Percentiles rank a stretch among this genome's conserved stretches.
Conservation (phyloP, 139 green algal species). For the Limnomonas spitsbergensis region DNA sequence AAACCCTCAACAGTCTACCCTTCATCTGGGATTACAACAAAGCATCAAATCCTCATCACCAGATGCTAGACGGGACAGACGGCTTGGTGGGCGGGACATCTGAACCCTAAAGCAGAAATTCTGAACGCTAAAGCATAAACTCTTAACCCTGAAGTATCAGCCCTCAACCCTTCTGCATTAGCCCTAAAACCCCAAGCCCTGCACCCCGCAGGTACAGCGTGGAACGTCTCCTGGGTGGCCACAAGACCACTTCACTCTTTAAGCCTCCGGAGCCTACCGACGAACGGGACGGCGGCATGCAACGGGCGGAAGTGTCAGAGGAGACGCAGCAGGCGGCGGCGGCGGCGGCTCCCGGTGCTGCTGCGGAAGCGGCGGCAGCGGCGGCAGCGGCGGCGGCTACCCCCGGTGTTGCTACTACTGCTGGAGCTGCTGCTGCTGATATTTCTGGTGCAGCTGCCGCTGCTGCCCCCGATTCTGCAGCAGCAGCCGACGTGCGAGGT, state of each 20-base stretch:
- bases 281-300: background rate
- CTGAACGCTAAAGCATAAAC: background rate
- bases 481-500: too few species aligned
- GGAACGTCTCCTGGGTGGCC: slow-evolving; percentile 32
- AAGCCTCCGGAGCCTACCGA: background rate
- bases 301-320: too few species aligned
- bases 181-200: background rate
- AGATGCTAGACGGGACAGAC: too few species aligned
- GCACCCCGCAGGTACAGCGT: background rate
- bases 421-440: too few species aligned
- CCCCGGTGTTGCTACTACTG: background rate
- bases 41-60: too few species aligned
- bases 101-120: background rate
- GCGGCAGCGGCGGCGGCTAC: background rate
- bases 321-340: background rate
- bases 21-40: too few species aligned
- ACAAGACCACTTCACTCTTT: slow-evolving; percentile 33
- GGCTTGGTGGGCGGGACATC: too few species aligned
- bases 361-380: background rate
- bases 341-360: background rate
- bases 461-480: too few species aligned
- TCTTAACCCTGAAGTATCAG: too few species aligned
- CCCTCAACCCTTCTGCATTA: background rate
- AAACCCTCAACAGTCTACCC: too few species aligned
- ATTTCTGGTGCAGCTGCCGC: too few species aligned